Evolutionary conservation across 345 rosid genomes (phyloP).

Genomic region (Capsella bursapastoris): DNA sequence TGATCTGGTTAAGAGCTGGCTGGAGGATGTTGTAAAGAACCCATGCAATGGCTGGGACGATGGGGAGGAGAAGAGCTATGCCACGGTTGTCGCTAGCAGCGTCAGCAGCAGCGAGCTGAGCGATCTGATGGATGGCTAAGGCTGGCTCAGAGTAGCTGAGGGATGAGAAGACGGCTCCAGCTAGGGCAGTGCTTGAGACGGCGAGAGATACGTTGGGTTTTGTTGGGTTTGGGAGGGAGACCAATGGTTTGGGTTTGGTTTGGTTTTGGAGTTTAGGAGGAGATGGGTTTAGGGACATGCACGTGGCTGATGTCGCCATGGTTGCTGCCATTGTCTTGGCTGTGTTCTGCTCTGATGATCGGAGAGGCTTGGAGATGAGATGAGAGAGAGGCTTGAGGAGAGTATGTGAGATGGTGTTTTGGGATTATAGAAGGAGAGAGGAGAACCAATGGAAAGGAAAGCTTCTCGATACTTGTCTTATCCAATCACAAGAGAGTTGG

Average conservation of each 20-base stretch:
- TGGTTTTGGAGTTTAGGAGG: slow-evolving; percentile 55
- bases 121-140: slow-evolving; percentile 83
- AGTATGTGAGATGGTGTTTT: slow-evolving; percentile 4
- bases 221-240: slow-evolving; percentile 37
- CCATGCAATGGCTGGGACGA: slow-evolving; percentile 89
- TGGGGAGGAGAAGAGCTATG: slow-evolving; percentile 73
- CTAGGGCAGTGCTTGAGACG: slow-evolving; percentile 59
- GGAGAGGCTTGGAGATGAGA: slow-evolving; percentile 7
- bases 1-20: slow-evolving; percentile 90
- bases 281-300: slow-evolving; percentile 51
- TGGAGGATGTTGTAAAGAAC: slow-evolving; percentile 93
- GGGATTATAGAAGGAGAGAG: slow-evolving; percentile 36
- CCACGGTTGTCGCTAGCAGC: slow-evolving; percentile 92
- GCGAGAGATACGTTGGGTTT: slow-evolving; percentile 38
- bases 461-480: slow-evolving; percentile 65
- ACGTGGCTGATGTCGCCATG: slow-evolving; percentile 72
- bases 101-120: slow-evolving; percentile 49
- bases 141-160: slow-evolving; percentile 75
- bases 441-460: slow-evolving; percentile 50
- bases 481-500: slow-evolving; percentile 51
- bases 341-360: background rate
- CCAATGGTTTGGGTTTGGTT: slow-evolving; percentile 44
- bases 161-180: slow-evolving; percentile 82
- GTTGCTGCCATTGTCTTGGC: slow-evolving; percentile 58
- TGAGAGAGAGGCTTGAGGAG: slow-evolving; percentile 23